A percentile compares a stretch with the other conserved stretches of the same genome.
phyloP scores from a whole-genome alignment of 306 rosid species.

The Cucumis hystrix region DNA sequence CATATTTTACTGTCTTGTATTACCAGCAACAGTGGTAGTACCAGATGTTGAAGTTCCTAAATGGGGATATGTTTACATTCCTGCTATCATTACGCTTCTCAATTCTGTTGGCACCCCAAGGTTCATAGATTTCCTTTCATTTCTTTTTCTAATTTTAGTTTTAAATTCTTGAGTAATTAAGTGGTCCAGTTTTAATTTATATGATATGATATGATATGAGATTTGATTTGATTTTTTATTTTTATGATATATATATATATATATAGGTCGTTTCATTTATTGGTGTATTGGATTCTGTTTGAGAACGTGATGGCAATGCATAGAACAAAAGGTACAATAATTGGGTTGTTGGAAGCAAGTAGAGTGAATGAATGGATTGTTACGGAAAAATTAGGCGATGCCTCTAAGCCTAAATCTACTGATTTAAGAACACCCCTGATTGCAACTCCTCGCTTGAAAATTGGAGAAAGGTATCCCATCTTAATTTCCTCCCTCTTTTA shows the following conservation, averaged over 20 bases:
- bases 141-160: too few species aligned
- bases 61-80: slow-evolving; percentile 54
- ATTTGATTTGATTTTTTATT: too few species aligned
- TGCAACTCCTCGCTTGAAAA: slow-evolving; percentile 25
- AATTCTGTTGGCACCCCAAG: slow-evolving; percentile 55
- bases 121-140: background rate
- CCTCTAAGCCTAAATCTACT: slow-evolving; percentile 33
- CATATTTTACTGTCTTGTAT: slow-evolving; percentile 38
- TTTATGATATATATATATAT: too few species aligned
- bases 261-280: slow-evolving; percentile 47
- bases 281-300: slow-evolving; percentile 71
- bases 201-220: too few species aligned
- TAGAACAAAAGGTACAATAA: slow-evolving; percentile 70
- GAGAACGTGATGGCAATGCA: slow-evolving; percentile 86
- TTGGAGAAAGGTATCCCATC: slow-evolving; percentile 42
- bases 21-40: slow-evolving; percentile 48
- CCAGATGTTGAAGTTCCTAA: slow-evolving; percentile 49
- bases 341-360: slow-evolving; percentile 55
- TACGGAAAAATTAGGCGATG: slow-evolving; percentile 77
- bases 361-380: slow-evolving; percentile 87
- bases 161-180: too few species aligned
- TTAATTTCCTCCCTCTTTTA: too few species aligned
- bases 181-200: too few species aligned
- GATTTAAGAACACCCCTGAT: slow-evolving; percentile 17
- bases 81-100: slow-evolving; percentile 43